A percentile compares a stretch with the other conserved stretches of the same genome.
Evolutionary conservation across 2,329 filamentous ascomycete genomes (phyloP).

Genomic region (Ustulina deusta): DNA sequence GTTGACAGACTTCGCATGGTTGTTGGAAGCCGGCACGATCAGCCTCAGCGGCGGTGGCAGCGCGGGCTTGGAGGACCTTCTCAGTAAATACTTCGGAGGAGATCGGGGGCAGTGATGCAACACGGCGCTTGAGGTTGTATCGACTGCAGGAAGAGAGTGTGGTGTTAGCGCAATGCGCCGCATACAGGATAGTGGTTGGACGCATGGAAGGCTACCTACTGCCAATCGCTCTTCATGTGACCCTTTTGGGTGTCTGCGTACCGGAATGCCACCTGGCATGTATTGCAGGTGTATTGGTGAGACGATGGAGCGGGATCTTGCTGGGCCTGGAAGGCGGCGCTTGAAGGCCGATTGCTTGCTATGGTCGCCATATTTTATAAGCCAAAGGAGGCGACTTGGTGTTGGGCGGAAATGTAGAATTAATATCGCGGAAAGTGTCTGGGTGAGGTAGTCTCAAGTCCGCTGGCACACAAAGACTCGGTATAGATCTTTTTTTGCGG

Average conservation of each 20-base stretch:
- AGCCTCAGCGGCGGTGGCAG: constrained; percentile 83
- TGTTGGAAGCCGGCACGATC: constrained; percentile 91
- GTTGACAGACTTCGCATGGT: constrained; percentile 82
- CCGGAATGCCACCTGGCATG: constrained; percentile 95
- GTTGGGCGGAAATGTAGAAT: not conserved
- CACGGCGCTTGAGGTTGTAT: constrained; percentile 95
- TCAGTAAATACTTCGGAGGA: constrained; percentile 94
- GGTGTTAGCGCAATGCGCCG: constrained; percentile 24
- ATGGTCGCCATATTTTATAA: constrained; percentile 62
- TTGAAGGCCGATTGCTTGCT: constrained; percentile 52
- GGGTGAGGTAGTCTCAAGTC: not conserved
- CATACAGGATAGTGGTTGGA: not conserved
- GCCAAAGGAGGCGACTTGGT: not conserved
- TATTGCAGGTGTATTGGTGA: constrained; percentile 98
- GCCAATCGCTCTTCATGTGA: constrained; percentile 99
- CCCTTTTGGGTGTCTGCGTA: constrained; percentile 91
- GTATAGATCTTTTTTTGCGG: not conserved
- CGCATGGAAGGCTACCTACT: constrained; percentile 70
- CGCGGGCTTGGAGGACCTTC: constrained; percentile 92
- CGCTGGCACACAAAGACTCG: not conserved
- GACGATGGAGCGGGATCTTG: constrained; percentile 58
- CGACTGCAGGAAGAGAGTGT: constrained; percentile 65
- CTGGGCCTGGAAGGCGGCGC: constrained; percentile 43
- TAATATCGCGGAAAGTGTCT: not conserved
- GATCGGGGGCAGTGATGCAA: constrained; percentile 90